phyloP scores from a whole-genome alignment of 2,329 filamentous ascomycete genomes.

The Bipolaris sorokiniana region DNA sequence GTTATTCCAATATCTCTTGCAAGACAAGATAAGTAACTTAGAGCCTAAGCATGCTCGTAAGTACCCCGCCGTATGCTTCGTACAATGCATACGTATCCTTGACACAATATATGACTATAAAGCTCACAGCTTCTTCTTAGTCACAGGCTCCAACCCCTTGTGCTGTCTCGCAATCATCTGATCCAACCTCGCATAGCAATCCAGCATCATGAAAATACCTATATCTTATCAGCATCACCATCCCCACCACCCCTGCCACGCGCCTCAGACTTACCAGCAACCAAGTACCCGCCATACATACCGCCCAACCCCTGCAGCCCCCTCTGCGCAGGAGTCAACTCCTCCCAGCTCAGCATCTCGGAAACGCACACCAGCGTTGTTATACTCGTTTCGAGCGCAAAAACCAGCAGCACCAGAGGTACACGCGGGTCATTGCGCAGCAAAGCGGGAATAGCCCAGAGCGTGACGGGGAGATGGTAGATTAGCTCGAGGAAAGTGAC shows the following conservation, averaged over 20 bases:
- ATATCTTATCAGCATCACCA: not conserved
- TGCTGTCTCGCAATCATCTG: slow-evolving; percentile 31
- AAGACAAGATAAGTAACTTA: no score
- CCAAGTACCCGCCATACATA: slow-evolving; percentile 50
- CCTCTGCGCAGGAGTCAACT: slow-evolving; percentile 37
- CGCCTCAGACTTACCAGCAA: slow-evolving; percentile 31
- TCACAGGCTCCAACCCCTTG: slow-evolving; percentile 33
- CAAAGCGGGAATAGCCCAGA: slow-evolving; percentile 66
- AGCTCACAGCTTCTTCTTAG: slow-evolving; percentile 40
- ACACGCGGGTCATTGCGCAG: slow-evolving; percentile 62
- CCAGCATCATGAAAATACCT: slow-evolving; percentile 47
- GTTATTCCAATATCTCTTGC: not conserved
- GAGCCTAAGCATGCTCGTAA: not conserved
- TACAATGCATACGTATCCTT: not conserved
- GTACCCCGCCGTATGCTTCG: not conserved
- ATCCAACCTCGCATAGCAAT: slow-evolving; percentile 44
- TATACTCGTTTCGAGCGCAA: slow-evolving; percentile 63
- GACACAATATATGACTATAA: not conserved
- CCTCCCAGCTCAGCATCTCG: slow-evolving; percentile 63
- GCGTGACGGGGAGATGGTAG: slow-evolving; percentile 66
- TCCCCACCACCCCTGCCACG: not conserved
- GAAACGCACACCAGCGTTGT: slow-evolving; percentile 68
- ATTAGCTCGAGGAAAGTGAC: slow-evolving; percentile 65
- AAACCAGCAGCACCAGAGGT: slow-evolving; percentile 66
- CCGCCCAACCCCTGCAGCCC: slow-evolving; percentile 40